phyloP scores from a whole-genome alignment of 805 yeast species.

The Starmerella riodocensis region DNA sequence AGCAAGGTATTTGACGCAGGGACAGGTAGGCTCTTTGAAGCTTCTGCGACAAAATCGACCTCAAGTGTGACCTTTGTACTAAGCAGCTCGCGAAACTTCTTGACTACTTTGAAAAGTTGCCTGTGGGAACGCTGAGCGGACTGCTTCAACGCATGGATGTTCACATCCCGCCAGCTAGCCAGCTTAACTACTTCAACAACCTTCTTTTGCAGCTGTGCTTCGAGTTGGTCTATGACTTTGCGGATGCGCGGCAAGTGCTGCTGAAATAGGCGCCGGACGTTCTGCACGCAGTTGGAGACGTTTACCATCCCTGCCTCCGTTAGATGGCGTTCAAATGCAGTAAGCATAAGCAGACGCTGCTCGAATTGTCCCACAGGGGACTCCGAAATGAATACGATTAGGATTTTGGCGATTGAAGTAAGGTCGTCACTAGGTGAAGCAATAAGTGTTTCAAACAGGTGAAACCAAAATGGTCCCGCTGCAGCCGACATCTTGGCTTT shows the following conservation, averaged over 20 bases:
- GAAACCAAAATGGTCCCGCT: conserved; percentile 82
- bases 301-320: conserved; percentile 5
- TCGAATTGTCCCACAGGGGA: conserved; percentile 64
- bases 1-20: neutral
- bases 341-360: conserved; percentile 45
- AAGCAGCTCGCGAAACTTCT: conserved; percentile 61
- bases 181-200: conserved; percentile 70
- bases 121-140: conserved; percentile 85
- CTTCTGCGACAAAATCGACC: neutral
- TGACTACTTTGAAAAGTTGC: conserved; percentile 65
- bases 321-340: conserved; percentile 51
- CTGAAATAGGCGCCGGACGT: conserved; percentile 48
- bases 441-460: conserved; percentile 62
- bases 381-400: conserved; percentile 63
- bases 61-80: conserved; percentile 29
- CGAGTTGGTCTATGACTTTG: conserved; percentile 34
- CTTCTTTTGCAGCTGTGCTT: conserved; percentile 56
- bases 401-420: conserved; percentile 38
- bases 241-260: conserved; percentile 48
- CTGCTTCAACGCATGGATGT: conserved; percentile 82
- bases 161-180: conserved; percentile 96
- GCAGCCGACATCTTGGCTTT: conserved; percentile 38
- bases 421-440: conserved; percentile 29
- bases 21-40: neutral
- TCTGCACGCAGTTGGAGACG: conserved; percentile 35